Conservation (phyloP, 2,329 filamentous ascomycete genomes). For the Aschersonia sp. region DNA sequence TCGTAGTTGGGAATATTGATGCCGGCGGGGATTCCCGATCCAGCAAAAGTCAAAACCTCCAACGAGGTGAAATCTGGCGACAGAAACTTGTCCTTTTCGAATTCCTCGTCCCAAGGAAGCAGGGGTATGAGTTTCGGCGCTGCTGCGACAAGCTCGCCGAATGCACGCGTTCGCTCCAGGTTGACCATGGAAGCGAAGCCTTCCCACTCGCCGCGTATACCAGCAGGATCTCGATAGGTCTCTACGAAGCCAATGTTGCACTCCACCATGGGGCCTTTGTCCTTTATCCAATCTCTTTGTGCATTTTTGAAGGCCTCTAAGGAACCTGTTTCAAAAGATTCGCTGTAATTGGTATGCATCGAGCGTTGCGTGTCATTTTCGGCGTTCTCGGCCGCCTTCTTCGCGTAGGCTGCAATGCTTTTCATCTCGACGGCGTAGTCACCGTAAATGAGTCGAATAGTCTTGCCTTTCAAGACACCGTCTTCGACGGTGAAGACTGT, state of each 20-base stretch:
- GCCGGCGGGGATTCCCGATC: conserved; percentile 51
- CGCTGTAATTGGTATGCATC: conserved; percentile 61
- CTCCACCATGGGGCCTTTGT: conserved; percentile 69
- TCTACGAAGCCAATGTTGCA: conserved; percentile 76
- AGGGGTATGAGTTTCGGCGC: conserved; percentile 77
- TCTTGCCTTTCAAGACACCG: conserved; percentile 50
- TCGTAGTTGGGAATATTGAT: conserved; percentile 62
- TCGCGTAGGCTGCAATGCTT: conserved; percentile 50
- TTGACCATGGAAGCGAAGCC: conserved; percentile 79
- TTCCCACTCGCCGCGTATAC: conserved; percentile 73
- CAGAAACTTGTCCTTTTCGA: conserved; percentile 93
- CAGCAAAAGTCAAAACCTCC: conserved; percentile 70
- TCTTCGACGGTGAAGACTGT: conserved; percentile 44
- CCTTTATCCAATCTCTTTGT: conserved; percentile 69
- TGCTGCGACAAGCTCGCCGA: conserved; percentile 68
- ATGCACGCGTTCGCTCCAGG: conserved; percentile 76
- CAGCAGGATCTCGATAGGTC: conserved; percentile 72
- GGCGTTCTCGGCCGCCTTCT: conserved; percentile 52
- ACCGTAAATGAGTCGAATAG: conserved; percentile 57
- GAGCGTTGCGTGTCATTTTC: conserved; percentile 61
- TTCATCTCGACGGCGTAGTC: conserved; percentile 62
- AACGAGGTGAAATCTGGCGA: conserved; percentile 93
- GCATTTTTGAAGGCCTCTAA: conserved; percentile 67
- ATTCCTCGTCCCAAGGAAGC: conserved; percentile 74
- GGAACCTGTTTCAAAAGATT: conserved; percentile 62